Evolutionary conservation across 108 stramenopile genomes (phyloP), one percentile per base, ranked within the genome.

Genomic region (Skeletonema grethae): DNA sequence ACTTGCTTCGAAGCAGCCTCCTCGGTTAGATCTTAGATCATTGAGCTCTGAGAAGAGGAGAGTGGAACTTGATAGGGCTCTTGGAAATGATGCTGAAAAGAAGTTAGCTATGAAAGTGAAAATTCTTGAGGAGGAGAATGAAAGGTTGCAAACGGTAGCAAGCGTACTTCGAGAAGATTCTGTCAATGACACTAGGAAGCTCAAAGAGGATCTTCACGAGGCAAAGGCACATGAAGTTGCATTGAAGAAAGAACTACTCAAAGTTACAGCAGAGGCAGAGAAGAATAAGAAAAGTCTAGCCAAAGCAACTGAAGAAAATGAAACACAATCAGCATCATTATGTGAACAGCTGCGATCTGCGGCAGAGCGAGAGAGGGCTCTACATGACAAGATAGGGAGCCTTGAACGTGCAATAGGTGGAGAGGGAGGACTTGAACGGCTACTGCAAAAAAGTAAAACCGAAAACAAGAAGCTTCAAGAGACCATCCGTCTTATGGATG

Each of bases 61-160:
- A 45, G n/a, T 57, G 30, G 34, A 60, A 32, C 18, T 55, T 59
- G 24, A 43, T 31, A 25, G 45, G 66, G 53, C 59, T 35, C 20
- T 35, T 66, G 45, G 57, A 2, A 30, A 30, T 15, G 41, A 43
- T n/a, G 41, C 41, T 43, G 41, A 15, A 15, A 8, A 53, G 6
- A 22, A 53, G 22, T 53, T 53, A 16, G 5, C 8, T 9, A 53
- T 22, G 50, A 53, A 53, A n/a, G 5, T 53, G 9, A 22, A 22
- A 22, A 53, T 9, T 1, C 50, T 53, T 53, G 50, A 53, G 22
- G 50, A 22, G 8, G 50, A 53, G 22, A 53, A 22, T 22, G 50
- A 53, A 53, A 22, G 20, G 50, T 22, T 20, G 22, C 50, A 53
- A 22, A 53, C 15, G 5, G 8, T n/a, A 22, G 1, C 5, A 7